Base-by-base conservation (phyloP, 2,329 filamentous ascomycete species). In the Huntiella moniliformis region DNA sequence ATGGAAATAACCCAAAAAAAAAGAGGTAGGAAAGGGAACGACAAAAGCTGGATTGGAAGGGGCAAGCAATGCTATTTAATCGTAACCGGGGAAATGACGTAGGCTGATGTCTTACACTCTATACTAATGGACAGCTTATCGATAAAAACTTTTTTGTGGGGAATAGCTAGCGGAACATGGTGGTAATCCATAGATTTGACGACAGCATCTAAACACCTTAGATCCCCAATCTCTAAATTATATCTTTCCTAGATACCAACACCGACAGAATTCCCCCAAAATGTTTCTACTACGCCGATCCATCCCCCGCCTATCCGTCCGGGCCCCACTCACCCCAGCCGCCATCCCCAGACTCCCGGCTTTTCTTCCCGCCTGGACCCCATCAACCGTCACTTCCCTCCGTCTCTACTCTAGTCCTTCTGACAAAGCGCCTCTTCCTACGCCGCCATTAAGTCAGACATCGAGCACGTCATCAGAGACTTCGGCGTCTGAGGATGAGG, bases 381-480 rank as follows among this genome's bases (percentile, higher is more conserved):
- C 47, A 22, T 34, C 16, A 10, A 28, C 22, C 11, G 2, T 15
- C 31, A 17, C 8, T 33, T n/a, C 12, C 37, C 22, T 43, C 22
- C 28, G 15, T 31, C 18, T 16, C 31, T 41, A 12, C 44, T 36
- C 13, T 4, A 22, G n/a, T 5, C 8, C 17, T n/a, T 13, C 32
- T 28, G 13, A 16, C 44, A 18, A 13, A 45, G 6, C 40, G 34
- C 44, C 36, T 16, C 51, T 35, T 7, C 13, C n/a, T 15, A 48
- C 45, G 12, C 38, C 22, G 11, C 11, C 45, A 22, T 7, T 44
- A 22, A 39, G 38, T 34, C 48, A 47, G 12, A 38, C 47, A 13
- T 40, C 41, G 5, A 11, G n/a, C 15, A 8, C 41, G 4, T 54
- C 57, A 35, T 42, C 18, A 22, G 39, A 41, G n/a, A n/a, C 39